These are phyloP conservation scores for Lactarius psammicola DNA, from an alignment of 768 basidiomycete genomes.

Conservation along the genomic window DNA sequence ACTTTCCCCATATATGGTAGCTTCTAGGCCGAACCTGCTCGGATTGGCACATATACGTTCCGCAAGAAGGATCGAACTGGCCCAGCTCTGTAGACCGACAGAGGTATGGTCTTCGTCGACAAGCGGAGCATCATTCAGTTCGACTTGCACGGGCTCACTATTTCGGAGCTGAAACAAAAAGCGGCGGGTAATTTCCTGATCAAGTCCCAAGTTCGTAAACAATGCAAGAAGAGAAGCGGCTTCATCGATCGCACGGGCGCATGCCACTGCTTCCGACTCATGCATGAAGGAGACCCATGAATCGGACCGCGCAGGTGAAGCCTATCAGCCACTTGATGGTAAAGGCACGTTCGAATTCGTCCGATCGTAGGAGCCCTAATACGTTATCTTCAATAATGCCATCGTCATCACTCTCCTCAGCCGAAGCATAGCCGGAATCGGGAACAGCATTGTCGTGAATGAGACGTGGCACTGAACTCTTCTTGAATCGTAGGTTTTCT, in stretches of 20 bases:
- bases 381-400: slow-evolving; percentile 33
- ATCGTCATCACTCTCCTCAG: slow-evolving; percentile 36
- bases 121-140: slow-evolving; percentile 70
- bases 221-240: slow-evolving; percentile 56
- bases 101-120: slow-evolving; percentile 67
- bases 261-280: slow-evolving; percentile 40
- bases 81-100: slow-evolving; percentile 86
- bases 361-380: slow-evolving; percentile 52
- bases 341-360: slow-evolving; percentile 63
- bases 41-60: slow-evolving; percentile 57
- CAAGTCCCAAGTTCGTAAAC: slow-evolving; percentile 45
- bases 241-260: slow-evolving; percentile 50
- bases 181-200: slow-evolving; percentile 46
- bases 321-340: slow-evolving; percentile 76
- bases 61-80: slow-evolving; percentile 68
- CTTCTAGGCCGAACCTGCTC: slow-evolving; percentile 39
- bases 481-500: slow-evolving; percentile 29
- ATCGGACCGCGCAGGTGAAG: slow-evolving; percentile 60
- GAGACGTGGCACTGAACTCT: slow-evolving; percentile 23
- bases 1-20: neutral
- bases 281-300: slow-evolving; percentile 41
- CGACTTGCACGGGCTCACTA: slow-evolving; percentile 40
- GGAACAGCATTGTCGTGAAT: slow-evolving; percentile 48
- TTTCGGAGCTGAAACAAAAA: slow-evolving; percentile 46
- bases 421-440: slow-evolving; percentile 79